A percentile compares a stretch with the other conserved stretches of the same genome.
Conservation (phyloP, 2,329 filamentous ascomycete species). For the Pseudocercospora pini-densiflorae region DNA sequence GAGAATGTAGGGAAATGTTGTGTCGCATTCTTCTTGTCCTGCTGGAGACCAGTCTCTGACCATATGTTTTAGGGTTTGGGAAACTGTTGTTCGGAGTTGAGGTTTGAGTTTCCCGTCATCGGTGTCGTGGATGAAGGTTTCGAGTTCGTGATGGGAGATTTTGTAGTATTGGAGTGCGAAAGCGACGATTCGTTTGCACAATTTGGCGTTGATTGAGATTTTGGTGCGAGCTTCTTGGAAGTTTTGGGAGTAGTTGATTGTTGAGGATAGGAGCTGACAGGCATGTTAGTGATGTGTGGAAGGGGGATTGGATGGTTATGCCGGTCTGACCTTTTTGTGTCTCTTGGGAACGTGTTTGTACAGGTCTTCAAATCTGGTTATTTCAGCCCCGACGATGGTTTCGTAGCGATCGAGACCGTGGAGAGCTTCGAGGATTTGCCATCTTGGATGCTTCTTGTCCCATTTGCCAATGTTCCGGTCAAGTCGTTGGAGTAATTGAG, state of each 20-base stretch:
- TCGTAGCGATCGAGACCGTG: conserved; percentile 66
- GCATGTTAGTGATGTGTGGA: background rate
- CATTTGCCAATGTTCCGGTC: conserved; percentile 20
- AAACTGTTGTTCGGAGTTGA: conserved; percentile 33
- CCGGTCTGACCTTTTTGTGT: conserved; percentile 19
- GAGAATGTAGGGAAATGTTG: conserved; percentile 69
- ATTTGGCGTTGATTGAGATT: conserved; percentile 80
- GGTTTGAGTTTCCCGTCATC: conserved; percentile 58
- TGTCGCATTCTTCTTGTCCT: conserved; percentile 72
- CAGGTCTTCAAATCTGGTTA: conserved; percentile 22
- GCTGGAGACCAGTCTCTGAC: conserved; percentile 89
- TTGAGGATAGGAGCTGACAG: conserved; percentile 23
- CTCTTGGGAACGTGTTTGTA: conserved; percentile 25
- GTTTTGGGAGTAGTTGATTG: conserved; percentile 23
- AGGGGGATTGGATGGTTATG: background rate
- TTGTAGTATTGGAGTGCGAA: conserved; percentile 50
- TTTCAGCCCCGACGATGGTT: conserved; percentile 21
- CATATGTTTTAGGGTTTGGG: conserved; percentile 87
- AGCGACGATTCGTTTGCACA: conserved; percentile 74
- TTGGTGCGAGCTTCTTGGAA: conserved; percentile 54
- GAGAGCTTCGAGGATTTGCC: conserved; percentile 78
- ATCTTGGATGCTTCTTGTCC: conserved; percentile 61
- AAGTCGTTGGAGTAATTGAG: conserved; percentile 17
- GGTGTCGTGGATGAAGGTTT: conserved; percentile 21
- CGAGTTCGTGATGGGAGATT: conserved; percentile 22